Base-by-base conservation (phyloP, 768 basidiomycete genomes). In the Mycena metata region DNA sequence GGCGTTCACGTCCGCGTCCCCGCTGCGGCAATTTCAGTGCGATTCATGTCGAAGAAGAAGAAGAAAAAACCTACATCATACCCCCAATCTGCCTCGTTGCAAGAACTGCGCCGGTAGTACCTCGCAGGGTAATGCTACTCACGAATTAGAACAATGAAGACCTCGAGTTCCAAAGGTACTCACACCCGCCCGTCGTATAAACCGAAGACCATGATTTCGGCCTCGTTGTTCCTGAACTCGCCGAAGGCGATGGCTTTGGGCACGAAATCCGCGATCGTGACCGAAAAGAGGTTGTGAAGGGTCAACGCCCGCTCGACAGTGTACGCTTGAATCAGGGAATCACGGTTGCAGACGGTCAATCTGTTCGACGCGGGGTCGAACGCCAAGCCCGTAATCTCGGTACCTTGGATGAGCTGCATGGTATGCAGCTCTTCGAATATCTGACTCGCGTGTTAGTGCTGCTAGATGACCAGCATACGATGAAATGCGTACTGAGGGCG, bases 301-400 rank as follows among this genome's bases (percentile, higher is more conserved):
- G 12, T 21, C 58, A 68, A 33, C 21, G 30, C 26, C 1, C 51
- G 7, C 46, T 64, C 60, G 15, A 72, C 21, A 2, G 54, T 35
- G 26, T 66, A 72, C 2, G 69, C 17, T 15, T 70, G 73, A 3
- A 75, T 21, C 0, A 72, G 52, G 1, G 36, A 45, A 16, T 58
- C 43, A 0, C 57, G 67, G 42, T 72, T 68, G 56, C 66, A 70
- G 8, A 67, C 61, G 8, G 66, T 60, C 24, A 76, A 69, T 12
- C 66, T 62, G 42, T 67, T 73, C 10, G 71, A 45, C 2, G 59
- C n/a, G 3, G 69, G 42, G 17, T 75, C 74, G 41, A 70, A 75
- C 1, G 63, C 66, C 4, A 75, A 23, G 5, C 66, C 71, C 2
- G 72, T 73, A 1, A 75, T 59, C 52, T 75, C 71, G 12, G 56